Evolutionary conservation across 129 eudicot genomes (phyloP).

Genomic region (Centaurea solstitialis): DNA sequence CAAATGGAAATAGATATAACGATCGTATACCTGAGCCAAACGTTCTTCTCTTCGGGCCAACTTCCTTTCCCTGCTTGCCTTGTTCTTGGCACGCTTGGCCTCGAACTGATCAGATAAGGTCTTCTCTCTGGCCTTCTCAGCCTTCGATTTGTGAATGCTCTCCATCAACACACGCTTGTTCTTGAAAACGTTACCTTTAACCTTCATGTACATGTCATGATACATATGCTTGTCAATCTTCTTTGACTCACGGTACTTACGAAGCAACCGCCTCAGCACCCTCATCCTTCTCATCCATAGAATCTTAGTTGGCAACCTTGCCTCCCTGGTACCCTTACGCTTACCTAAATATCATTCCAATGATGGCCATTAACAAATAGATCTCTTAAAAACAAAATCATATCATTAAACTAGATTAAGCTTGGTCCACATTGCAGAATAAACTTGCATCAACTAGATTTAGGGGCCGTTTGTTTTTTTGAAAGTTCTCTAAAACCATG

Average conservation of each 20-base stretch:
- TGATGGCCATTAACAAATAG: neutral
- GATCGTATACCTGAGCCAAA: constrained; percentile 25
- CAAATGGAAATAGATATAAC: neutral
- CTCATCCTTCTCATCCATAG: constrained; percentile 49
- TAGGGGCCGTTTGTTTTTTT: too few relatives aligned
- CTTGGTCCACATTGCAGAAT: neutral
- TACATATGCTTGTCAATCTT: constrained; percentile 48
- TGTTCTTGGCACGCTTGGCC: constrained; percentile 41
- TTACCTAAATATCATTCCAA: constrained; percentile 17
- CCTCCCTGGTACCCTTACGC: constrained; percentile 46
- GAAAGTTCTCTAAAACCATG: too few relatives aligned
- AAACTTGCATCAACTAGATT: neutral
- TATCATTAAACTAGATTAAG: neutral
- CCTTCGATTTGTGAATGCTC: constrained; percentile 45
- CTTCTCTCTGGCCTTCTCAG: constrained; percentile 47
- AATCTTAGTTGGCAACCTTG: constrained; percentile 43
- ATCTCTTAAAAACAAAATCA: neutral
- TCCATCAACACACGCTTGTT: constrained; percentile 47
- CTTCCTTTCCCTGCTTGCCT: constrained; percentile 45
- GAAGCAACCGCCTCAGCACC: constrained; percentile 35
- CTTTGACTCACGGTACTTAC: constrained; percentile 42
- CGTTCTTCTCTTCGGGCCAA: constrained; percentile 43
- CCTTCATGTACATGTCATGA: constrained; percentile 48
- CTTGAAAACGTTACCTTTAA: constrained; percentile 57
- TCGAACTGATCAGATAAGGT: constrained; percentile 43